phyloP scores from a whole-genome alignment of 2,329 filamentous ascomycete genomes.

The Stachybotrys elegans region DNA sequence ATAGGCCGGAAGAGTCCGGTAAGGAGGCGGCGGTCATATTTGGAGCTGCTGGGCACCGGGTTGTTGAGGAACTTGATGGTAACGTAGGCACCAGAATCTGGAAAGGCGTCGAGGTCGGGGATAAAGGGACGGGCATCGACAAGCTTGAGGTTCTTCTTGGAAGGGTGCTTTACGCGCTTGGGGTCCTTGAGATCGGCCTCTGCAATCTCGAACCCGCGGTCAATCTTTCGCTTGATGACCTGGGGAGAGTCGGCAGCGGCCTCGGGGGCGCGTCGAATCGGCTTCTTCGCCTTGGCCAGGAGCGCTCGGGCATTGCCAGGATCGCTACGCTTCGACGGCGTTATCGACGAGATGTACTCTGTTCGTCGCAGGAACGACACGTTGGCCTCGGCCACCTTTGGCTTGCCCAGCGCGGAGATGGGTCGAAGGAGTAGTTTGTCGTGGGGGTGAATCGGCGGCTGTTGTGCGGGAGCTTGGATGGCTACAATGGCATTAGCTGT shows the following conservation, averaged over 20 bases:
- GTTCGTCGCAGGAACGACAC: constrained; percentile 94
- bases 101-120: constrained; percentile 64
- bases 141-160: constrained; percentile 52
- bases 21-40: constrained; percentile 58
- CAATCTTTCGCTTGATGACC: constrained; percentile 64
- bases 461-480: constrained; percentile 71
- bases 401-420: constrained; percentile 79
- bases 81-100: constrained; percentile 64
- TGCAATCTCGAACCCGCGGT: constrained; percentile 54
- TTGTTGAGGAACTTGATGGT: constrained; percentile 65
- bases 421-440: constrained; percentile 81
- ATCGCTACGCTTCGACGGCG: constrained; percentile 39
- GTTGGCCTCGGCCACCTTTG: constrained; percentile 66
- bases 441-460: constrained; percentile 70
- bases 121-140: constrained; percentile 57
- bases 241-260: constrained; percentile 57
- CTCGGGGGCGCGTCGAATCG: constrained; percentile 47
- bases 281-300: constrained; percentile 26
- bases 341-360: constrained; percentile 78
- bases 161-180: constrained; percentile 51
- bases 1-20: constrained; percentile 58
- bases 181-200: constrained; percentile 49
- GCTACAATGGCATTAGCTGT: constrained; percentile 41
- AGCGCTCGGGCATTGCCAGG: constrained; percentile 37
- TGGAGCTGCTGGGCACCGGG: constrained; percentile 46